Evolutionary conservation across 768 basidiomycete genomes (phyloP), one percentile per base, ranked within the genome.

Genomic region (Neoboletus magnificus): DNA sequence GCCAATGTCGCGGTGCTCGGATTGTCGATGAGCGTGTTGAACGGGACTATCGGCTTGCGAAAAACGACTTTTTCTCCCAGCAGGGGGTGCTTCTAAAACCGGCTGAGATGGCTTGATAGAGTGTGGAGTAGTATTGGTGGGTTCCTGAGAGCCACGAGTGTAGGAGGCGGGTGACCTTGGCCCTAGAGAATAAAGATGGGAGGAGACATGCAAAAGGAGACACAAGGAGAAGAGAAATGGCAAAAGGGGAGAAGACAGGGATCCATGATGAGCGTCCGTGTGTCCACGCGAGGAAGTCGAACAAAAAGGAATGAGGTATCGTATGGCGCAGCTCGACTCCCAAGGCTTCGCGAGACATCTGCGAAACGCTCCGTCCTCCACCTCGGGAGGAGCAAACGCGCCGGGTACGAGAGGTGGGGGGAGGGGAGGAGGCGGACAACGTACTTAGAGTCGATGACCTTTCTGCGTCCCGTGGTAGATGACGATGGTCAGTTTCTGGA

Each of bases 371-470:
- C 36, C 52, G 72, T 61, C 68, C 69, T 72, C 65, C 66, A 65
- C 72, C 68, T 67, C 61, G 71, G 72, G 72, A 71, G 71, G 76
- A 76, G 72, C 61, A 65, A 61, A 61, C 54, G 62, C 67, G 72
- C 70, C 69, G 63, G 65, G 63, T 62, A 71, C 70, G 70, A 66
- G 63, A 63, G 70, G 70, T 66, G 60, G 58, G 64, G 66, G 62
- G 57, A 64, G 69, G 71, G 66, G 68, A 75, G 64, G 73, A 76
- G 70, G 76, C 71, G 66, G 74, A 77, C 69, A 77, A 77, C 76
- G 76, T 77, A 77, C 76, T 77, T 60, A 66, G 61, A 64, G 77
- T 66, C 68, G 77, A 71, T 48, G 71, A 67, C 60, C 66, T 68
- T 58, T 68, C 71, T 48, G 65, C 47, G 57, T 69, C 71, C 33